phyloP scores from a whole-genome alignment of 441 rosid species.

The Theobroma grandiflorum region DNA sequence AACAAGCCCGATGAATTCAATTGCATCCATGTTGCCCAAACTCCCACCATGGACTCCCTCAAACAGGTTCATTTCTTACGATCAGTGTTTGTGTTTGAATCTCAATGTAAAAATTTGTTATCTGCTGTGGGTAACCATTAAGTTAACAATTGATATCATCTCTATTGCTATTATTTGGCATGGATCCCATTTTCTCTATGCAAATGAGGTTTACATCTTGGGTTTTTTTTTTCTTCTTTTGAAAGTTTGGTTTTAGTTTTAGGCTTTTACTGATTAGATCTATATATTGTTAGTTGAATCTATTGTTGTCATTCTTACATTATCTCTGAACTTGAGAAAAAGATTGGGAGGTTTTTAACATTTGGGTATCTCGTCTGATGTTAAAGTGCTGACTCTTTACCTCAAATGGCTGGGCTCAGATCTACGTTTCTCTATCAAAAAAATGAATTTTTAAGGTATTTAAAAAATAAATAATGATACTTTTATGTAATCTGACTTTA shows the following conservation, averaged over 20 bases:
- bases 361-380: neutral
- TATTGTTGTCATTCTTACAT: neutral
- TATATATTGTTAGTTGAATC: neutral
- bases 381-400: neutral
- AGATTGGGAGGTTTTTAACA: neutral
- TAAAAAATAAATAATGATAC: neutral
- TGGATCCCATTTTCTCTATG: neutral
- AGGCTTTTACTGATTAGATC: neutral
- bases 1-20: conserved; percentile 81
- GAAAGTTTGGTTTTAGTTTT: neutral
- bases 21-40: conserved; percentile 88
- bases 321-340: neutral
- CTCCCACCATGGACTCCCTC: conserved; percentile 94
- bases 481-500: neutral
- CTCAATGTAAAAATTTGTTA: neutral
- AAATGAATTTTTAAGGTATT: neutral
- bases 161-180: neutral
- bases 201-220: neutral
- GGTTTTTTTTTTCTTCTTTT: neutral
- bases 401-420: neutral
- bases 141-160: neutral
- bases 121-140: neutral
- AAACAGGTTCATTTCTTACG: conserved; percentile 53
- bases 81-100: neutral
- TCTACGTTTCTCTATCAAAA: neutral